These are phyloP conservation scores for Paramyrothecium roridum DNA, from an alignment of 2,329 filamentous ascomycete genomes.

Conservation along the genomic window DNA sequence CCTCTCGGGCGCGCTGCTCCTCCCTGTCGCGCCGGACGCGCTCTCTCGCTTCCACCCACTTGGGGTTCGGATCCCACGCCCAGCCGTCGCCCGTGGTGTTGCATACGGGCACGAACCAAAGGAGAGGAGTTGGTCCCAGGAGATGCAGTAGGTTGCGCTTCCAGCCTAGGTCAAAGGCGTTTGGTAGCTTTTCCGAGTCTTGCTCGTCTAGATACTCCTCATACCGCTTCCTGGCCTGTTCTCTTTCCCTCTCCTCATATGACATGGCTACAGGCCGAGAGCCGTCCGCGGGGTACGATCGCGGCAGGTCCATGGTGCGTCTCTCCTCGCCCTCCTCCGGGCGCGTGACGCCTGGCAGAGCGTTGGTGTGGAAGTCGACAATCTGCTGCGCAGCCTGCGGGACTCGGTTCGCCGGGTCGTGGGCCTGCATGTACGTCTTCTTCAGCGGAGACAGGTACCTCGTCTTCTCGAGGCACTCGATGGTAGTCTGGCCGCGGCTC, in stretches of 20 bases:
- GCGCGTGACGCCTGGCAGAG: slow-evolving; percentile 73
- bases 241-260: slow-evolving; percentile 53
- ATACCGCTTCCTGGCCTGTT: slow-evolving; percentile 52
- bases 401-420: slow-evolving; percentile 47
- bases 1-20: slow-evolving; percentile 60
- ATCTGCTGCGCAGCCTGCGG: slow-evolving; percentile 66
- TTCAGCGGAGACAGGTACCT: slow-evolving; percentile 82
- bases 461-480: slow-evolving; percentile 94
- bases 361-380: slow-evolving; percentile 78
- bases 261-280: slow-evolving; percentile 41
- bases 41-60: slow-evolving; percentile 72
- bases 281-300: slow-evolving; percentile 23
- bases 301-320: slow-evolving; percentile 21
- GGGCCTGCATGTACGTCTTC: slow-evolving; percentile 62
- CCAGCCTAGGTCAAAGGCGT: slow-evolving; percentile 90
- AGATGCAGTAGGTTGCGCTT: slow-evolving; percentile 76
- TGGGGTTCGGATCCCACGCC: slow-evolving; percentile 82
- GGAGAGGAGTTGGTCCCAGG: slow-evolving; percentile 67
- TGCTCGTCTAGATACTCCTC: slow-evolving; percentile 83
- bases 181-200: slow-evolving; percentile 82
- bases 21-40: slow-evolving; percentile 55
- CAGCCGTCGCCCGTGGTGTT: slow-evolving; percentile 92
- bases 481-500: slow-evolving; percentile 80
- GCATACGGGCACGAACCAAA: slow-evolving; percentile 79
- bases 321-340: slow-evolving; percentile 75